phyloP scores from a whole-genome alignment of 1,284 basidiomycete genomes.

The Papiliotrema fonsecae region DNA sequence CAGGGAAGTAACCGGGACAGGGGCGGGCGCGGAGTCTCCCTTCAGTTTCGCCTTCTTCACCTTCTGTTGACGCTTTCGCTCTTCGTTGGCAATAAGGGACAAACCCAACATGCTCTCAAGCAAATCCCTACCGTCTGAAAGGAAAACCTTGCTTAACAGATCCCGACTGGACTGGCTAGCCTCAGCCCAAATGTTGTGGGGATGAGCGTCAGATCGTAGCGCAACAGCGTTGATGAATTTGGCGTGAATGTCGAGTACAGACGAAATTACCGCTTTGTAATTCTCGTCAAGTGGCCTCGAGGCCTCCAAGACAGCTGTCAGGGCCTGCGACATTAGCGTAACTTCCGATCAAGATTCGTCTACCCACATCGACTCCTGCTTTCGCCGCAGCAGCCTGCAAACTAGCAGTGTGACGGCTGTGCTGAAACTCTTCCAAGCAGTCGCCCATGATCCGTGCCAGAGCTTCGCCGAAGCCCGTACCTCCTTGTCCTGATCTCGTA shows the following conservation, averaged over 20 bases:
- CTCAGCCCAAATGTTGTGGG: slow-evolving; percentile 24
- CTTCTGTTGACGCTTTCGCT: slow-evolving; percentile 18
- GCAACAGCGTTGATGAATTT: slow-evolving; percentile 58
- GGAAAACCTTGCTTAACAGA: slow-evolving; percentile 43
- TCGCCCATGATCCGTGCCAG: slow-evolving; percentile 65
- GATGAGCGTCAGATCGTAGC: slow-evolving; percentile 50
- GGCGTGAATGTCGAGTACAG: slow-evolving; percentile 44
- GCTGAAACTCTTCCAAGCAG: slow-evolving; percentile 70
- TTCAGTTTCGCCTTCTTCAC: slow-evolving; percentile 15
- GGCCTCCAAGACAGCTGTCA: slow-evolving; percentile 12
- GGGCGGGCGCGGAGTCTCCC: slow-evolving; percentile 10
- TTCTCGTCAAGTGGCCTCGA: slow-evolving; percentile 6
- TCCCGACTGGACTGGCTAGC: slow-evolving; percentile 39
- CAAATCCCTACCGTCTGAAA: slow-evolving; percentile 38
- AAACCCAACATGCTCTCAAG: slow-evolving; percentile 29
- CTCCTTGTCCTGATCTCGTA: neutral
- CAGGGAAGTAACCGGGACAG: slow-evolving; percentile 21
- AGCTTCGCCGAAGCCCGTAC: slow-evolving; percentile 61
- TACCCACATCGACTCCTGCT: slow-evolving; percentile 59
- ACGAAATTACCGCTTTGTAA: slow-evolving; percentile 15
- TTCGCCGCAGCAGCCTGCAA: slow-evolving; percentile 59
- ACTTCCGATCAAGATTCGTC: slow-evolving; percentile 33
- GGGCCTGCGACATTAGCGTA: slow-evolving; percentile 10
- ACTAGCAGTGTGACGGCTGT: slow-evolving; percentile 58
- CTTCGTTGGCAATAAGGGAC: slow-evolving; percentile 25